Evolutionary conservation across 2,329 filamentous ascomycete species (phyloP), one percentile per base, ranked within the genome.

Genomic region (Neonectria punicea): DNA sequence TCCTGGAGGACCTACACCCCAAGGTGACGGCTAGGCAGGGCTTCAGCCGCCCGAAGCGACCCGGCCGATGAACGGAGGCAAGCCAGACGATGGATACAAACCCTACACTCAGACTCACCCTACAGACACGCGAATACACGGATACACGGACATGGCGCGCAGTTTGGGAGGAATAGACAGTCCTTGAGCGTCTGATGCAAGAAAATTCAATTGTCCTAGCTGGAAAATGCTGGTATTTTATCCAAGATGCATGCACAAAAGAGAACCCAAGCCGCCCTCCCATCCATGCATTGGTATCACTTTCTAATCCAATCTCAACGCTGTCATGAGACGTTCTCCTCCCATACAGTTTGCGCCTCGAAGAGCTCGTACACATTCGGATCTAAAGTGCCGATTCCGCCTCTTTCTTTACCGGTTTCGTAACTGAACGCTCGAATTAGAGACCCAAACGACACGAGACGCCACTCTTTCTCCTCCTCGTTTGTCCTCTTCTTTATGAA

Each of bases 31-130:
- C 84, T 51, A 90, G 90, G 78, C 86, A 89, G 76, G 88, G 85
- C 0, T 96, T 96, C 79, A 90, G 87, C 74, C 87, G 92, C 76
- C 93, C 93, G 30, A 94, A 93, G 87, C 87, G 92, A 74, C 93
- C 93, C 5, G 93, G 93, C 41, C 84, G 90, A 82, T 87, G 70
- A 75, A 70, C 51, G 44, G 13, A 32, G 36, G 55, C 7, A n/a
- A 54, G 39, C 36, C 56, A 47, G 32, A 58, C 32, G 11, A 51
- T 10, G 49, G 53, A 62, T 10, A 58, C n/a, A 47, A 36, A 59
- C 41, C 13, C 49, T 30, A 39, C 22, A 36, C 18, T 20, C 39
- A 20, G 55, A 47, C 39, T 44, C 14, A 30, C 20, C 32, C 25
- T 28, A 34, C 11, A 36, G 28, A n/a, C n/a, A 60, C 39, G 46